Percentiles rank a stretch among this genome's conserved stretches.
These are phyloP conservation scores for Psilocybe sp. DNA, from an alignment of 768 basidiomycete species.

Conservation along the genomic window DNA sequence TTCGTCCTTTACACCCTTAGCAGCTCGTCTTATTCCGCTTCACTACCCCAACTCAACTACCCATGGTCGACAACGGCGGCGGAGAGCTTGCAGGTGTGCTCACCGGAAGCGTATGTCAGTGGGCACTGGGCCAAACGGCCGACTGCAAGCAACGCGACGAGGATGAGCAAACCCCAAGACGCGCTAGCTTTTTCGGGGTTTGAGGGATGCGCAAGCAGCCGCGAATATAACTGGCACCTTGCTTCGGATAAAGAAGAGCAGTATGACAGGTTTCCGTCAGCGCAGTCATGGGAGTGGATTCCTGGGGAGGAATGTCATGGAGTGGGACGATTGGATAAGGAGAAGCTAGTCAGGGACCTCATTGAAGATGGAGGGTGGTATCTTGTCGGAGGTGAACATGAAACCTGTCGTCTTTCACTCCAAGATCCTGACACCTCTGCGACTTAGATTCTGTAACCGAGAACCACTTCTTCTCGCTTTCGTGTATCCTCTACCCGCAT, in stretches of 20 bases:
- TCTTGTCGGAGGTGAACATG: conserved; percentile 52
- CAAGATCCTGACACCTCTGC: not conserved
- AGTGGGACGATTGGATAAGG: conserved; percentile 36
- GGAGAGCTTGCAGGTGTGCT: conserved; percentile 13
- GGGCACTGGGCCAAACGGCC: conserved; percentile 41
- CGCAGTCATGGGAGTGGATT: conserved; percentile 51
- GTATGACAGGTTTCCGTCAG: conserved; percentile 52
- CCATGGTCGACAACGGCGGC: too few relatives aligned
- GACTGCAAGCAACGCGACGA: conserved; percentile 24
- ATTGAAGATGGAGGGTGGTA: conserved; percentile 74
- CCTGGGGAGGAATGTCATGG: conserved; percentile 42
- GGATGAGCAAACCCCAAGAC: conserved; percentile 39
- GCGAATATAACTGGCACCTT: conserved; percentile 65
- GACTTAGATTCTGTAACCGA: conserved; percentile 67
- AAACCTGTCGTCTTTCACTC: not conserved
- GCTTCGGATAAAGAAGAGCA: conserved; percentile 45
- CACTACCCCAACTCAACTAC: too few relatives aligned
- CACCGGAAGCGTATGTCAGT: conserved; percentile 30
- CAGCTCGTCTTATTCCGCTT: too few relatives aligned
- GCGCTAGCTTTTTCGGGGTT: conserved; percentile 53
- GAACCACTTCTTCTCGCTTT: conserved; percentile 72
- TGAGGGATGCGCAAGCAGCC: conserved; percentile 58
- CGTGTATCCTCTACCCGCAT: conserved; percentile 64
- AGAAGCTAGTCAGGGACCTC: conserved; percentile 49
- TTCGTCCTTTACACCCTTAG: too few relatives aligned